Evolutionary conservation across 148 eudicot genomes (phyloP).

Genomic region (Rhododendron molle): DNA sequence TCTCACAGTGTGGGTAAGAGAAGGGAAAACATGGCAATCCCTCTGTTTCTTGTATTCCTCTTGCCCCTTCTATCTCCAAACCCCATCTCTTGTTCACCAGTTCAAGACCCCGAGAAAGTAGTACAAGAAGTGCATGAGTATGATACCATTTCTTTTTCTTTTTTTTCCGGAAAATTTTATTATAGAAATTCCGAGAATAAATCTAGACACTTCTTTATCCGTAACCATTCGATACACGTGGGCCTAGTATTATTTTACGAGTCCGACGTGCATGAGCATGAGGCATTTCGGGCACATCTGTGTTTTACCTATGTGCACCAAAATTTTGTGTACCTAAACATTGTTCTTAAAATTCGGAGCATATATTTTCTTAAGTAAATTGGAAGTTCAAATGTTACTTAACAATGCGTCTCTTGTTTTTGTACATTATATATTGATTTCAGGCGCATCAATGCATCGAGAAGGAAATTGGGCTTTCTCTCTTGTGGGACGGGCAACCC

Average conservation of each 20-base stretch:
- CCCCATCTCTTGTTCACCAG: constrained; percentile 16
- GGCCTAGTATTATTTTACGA: not conserved
- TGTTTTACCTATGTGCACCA: not conserved
- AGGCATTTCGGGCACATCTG: not conserved
- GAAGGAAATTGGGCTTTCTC: constrained; percentile 28
- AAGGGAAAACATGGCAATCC: not conserved
- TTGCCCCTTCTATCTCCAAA: constrained; percentile 12
- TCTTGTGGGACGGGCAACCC: constrained; percentile 39
- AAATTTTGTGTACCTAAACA: not conserved
- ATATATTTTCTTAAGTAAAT: not conserved
- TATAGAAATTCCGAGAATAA: too few species aligned
- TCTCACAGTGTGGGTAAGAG: not conserved
- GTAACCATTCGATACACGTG: not conserved
- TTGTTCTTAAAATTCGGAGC: not conserved
- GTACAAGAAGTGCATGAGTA: constrained; percentile 29
- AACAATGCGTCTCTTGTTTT: not conserved
- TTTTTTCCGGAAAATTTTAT: not conserved
- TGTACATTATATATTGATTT: not conserved
- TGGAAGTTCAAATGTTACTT: not conserved
- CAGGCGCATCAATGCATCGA: constrained; percentile 33
- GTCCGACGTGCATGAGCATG: not conserved
- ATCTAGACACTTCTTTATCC: not conserved
- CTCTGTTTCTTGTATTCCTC: constrained; percentile 2
- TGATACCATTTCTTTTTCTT: not conserved
- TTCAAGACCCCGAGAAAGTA: constrained; percentile 26